Evolutionary conservation across 176 grass and related monocot genomes (phyloP).

Genomic region (Eleusine indica): DNA sequence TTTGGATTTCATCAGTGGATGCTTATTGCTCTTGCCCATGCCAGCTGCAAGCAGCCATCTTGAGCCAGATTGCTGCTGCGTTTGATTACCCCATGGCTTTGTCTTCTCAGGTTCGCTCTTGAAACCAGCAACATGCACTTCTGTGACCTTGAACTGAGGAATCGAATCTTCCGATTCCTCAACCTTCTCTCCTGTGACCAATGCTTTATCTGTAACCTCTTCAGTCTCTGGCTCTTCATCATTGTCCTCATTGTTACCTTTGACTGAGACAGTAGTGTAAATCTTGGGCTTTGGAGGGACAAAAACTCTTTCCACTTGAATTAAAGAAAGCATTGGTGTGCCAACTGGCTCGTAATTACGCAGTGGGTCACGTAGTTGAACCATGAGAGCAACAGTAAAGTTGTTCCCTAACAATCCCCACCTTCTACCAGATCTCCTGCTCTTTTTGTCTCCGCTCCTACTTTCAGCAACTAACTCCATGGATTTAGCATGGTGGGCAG

Average conservation of each 20-base stretch:
- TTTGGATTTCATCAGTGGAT: conserved; percentile 90
- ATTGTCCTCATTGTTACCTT: conserved; percentile 61
- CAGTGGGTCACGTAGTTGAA: conserved; percentile 84
- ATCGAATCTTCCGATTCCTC: conserved; percentile 57
- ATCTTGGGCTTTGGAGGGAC: conserved; percentile 94
- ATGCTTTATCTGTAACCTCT: conserved; percentile 47
- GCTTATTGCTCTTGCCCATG: conserved; percentile 90
- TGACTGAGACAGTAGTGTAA: conserved; percentile 62
- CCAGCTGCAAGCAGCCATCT: conserved; percentile 96
- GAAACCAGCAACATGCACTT: conserved; percentile 95
- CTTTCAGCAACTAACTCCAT: conserved; percentile 71
- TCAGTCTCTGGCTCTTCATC: conserved; percentile 65
- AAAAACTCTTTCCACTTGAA: conserved; percentile 97
- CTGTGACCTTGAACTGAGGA: conserved; percentile 85
- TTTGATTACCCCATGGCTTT: conserved; percentile 77
- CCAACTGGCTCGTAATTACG: conserved; percentile 93
- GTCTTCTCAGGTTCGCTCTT: conserved; percentile 76
- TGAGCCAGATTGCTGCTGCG: conserved; percentile 85
- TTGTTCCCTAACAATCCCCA: conserved; percentile 96
- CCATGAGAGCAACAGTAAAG: conserved; percentile 95
- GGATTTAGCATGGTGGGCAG: conserved; percentile 96
- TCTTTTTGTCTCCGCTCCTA: conserved; percentile 53
- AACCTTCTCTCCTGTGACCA: conserved; percentile 53
- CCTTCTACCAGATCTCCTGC: conserved; percentile 76
- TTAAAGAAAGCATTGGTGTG: conserved; percentile 88